Evolutionary conservation across 1,139 yeast species (phyloP).

Genomic region (Wickerhamomyces sp.): DNA sequence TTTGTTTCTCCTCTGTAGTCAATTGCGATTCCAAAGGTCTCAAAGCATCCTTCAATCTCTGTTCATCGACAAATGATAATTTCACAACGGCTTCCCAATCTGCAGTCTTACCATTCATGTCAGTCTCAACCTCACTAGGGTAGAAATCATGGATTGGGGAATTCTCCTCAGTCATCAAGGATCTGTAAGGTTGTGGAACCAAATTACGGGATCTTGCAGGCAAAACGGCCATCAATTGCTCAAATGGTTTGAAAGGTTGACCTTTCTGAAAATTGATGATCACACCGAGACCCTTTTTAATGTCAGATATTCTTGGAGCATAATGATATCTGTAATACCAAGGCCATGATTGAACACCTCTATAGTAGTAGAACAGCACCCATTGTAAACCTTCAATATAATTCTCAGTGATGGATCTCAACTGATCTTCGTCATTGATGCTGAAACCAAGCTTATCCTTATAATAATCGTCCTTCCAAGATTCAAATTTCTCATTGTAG

Average conservation of each 20-base stretch:
- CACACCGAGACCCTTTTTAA: conserved; percentile 61
- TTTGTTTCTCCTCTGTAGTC: conserved; percentile 58
- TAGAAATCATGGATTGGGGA: conserved; percentile 91
- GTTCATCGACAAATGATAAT: conserved; percentile 86
- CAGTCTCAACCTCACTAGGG: conserved; percentile 84
- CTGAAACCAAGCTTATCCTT: conserved; percentile 70
- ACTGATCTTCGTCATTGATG: conserved; percentile 47
- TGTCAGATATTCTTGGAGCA: conserved; percentile 89
- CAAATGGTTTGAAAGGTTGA: conserved; percentile 84
- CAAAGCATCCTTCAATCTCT: conserved; percentile 67
- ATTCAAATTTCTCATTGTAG: conserved; percentile 66
- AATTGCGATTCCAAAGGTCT: conserved; percentile 56
- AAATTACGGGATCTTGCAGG: conserved; percentile 86
- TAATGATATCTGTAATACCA: conserved; percentile 90
- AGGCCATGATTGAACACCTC: conserved; percentile 91
- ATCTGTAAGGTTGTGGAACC: conserved; percentile 74
- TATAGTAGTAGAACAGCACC: conserved; percentile 87
- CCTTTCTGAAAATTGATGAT: conserved; percentile 63
- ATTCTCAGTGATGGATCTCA: conserved; percentile 66
- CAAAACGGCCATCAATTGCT: conserved; percentile 95
- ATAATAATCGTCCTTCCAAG: conserved; percentile 84
- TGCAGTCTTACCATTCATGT: conserved; percentile 91
- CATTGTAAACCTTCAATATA: conserved; percentile 93
- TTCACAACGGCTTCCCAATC: conserved; percentile 99
- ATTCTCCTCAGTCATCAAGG: conserved; percentile 80